phyloP scores from a whole-genome alignment of 164 flowering plant species.

The Stephania cephalantha region DNA sequence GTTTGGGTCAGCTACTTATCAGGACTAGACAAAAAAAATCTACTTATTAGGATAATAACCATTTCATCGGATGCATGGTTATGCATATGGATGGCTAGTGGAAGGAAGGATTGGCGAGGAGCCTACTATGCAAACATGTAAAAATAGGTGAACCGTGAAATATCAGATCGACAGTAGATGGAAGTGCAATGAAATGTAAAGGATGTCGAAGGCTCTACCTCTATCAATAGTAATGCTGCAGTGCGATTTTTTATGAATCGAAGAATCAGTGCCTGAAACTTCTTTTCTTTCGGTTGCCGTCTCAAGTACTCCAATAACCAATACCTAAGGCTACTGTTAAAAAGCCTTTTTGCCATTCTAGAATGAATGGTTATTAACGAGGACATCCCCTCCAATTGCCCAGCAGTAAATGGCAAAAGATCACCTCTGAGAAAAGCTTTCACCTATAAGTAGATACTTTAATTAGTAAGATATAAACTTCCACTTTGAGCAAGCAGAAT shows the following conservation, averaged over 20 bases:
- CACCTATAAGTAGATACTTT: constrained; percentile 40
- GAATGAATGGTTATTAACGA: constrained; percentile 48
- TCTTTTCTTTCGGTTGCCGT: constrained; percentile 68
- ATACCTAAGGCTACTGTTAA: constrained; percentile 67
- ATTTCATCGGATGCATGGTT: too few relatives aligned
- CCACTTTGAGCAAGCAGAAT: background rate
- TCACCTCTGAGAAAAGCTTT: constrained; percentile 84
- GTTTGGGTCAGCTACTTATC: too few relatives aligned
- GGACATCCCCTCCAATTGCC: constrained; percentile 83
- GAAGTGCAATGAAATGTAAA: too few relatives aligned
- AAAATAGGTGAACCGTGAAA: background rate
- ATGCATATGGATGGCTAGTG: too few relatives aligned
- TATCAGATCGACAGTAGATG: too few relatives aligned
- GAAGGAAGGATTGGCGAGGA: too few relatives aligned
- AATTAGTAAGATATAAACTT: background rate
- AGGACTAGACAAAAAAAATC: too few relatives aligned
- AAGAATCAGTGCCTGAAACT: constrained; percentile 68
- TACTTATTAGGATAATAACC: too few relatives aligned
- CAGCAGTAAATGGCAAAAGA: constrained; percentile 66
- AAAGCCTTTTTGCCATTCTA: constrained; percentile 53
- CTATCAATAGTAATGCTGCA: constrained; percentile 66
- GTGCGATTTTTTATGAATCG: constrained; percentile 78
- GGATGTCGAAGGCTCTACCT: constrained; percentile 37
- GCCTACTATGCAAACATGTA: too few relatives aligned
- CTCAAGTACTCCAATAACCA: constrained; percentile 82